Percentiles rank a stretch among this genome's conserved stretches.
phyloP scores from a whole-genome alignment of 257 asterid species.

The Rehmannia glutinosa region DNA sequence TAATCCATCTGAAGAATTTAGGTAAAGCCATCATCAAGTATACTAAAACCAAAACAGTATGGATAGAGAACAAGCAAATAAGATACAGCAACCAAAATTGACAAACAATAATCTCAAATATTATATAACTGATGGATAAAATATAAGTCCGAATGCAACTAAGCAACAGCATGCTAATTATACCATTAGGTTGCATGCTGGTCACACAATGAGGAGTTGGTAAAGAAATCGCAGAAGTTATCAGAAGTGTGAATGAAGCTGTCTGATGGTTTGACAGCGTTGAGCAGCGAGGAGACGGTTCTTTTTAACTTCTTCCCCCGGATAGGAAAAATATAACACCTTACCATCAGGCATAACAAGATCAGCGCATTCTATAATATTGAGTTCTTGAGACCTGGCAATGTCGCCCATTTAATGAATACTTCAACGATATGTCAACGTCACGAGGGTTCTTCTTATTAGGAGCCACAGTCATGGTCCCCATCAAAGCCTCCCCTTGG shows the following conservation, averaged over 20 bases:
- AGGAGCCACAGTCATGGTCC: conserved; percentile 71
- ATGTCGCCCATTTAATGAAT: conserved; percentile 62
- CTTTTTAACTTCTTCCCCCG: too few species aligned
- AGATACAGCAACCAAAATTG: background rate
- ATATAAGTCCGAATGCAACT: background rate
- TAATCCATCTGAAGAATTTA: too few species aligned
- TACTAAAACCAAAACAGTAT: too few species aligned
- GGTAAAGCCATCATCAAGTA: too few species aligned
- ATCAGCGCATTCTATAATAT: conserved; percentile 63
- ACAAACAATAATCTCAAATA: background rate
- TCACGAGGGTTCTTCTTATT: conserved; percentile 97
- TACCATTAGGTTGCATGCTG: background rate
- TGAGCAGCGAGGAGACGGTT: too few species aligned
- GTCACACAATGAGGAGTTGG: too few species aligned
- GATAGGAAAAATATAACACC: background rate
- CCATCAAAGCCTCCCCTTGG: conserved; percentile 69
- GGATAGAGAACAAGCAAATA: too few species aligned
- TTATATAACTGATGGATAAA: background rate
- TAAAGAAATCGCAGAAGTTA: too few species aligned
- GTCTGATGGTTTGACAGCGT: background rate
- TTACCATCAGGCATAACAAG: background rate
- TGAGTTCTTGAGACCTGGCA: conserved; percentile 68
- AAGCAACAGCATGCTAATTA: background rate
- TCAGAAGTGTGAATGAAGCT: background rate
- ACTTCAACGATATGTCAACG: conserved; percentile 75